Percentiles rank a stretch among this genome's conserved stretches.
phyloP scores from a whole-genome alignment of 306 rosid species.

The Quercus dentata region DNA sequence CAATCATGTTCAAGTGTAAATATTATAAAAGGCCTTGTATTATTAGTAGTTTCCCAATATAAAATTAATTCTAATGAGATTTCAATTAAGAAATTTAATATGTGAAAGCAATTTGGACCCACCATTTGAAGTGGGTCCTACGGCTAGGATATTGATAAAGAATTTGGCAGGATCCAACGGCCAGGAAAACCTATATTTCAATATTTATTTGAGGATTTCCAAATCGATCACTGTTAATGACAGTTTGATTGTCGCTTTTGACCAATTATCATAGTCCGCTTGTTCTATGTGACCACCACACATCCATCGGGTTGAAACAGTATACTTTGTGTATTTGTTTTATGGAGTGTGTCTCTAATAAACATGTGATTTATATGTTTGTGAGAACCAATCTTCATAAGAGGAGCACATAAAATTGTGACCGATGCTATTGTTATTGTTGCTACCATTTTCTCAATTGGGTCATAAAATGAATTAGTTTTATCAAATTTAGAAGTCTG shows the following conservation, averaged over 20 bases:
- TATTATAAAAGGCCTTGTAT: neutral
- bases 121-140: neutral
- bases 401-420: too few relatives aligned
- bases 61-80: neutral
- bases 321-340: too few relatives aligned
- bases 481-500: neutral
- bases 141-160: neutral
- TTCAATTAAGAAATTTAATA: neutral
- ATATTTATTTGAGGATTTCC: neutral
- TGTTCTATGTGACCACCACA: neutral
- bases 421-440: neutral
- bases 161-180: neutral
- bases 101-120: neutral
- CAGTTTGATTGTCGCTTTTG: neutral
- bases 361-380: too few relatives aligned
- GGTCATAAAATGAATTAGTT: neutral
- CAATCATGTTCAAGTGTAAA: neutral
- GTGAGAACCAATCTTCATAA: accelerated
- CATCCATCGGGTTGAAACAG: too few relatives aligned
- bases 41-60: neutral
- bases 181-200: neutral
- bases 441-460: neutral
- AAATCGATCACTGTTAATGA: neutral
- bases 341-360: too few relatives aligned
- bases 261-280: neutral